Evolutionary conservation across 441 rosid species (phyloP).

Genomic region (Gossypium schwendimanii): DNA sequence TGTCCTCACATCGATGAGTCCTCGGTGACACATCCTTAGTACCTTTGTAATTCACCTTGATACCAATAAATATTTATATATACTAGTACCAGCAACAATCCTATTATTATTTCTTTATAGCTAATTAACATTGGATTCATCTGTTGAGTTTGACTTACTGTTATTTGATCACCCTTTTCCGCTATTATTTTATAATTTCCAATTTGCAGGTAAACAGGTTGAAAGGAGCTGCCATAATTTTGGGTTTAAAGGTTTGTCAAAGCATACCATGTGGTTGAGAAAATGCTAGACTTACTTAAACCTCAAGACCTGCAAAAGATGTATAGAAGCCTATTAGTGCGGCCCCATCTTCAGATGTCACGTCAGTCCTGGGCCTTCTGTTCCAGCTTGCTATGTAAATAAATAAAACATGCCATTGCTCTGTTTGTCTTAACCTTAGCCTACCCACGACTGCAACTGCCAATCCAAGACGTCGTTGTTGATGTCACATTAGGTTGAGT

Average conservation of each 20-base stretch:
- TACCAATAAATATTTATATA: too few relatives aligned
- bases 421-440: background rate
- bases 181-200: background rate
- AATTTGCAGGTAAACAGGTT: background rate
- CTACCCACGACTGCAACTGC: background rate
- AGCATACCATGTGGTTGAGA: background rate
- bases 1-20: too few relatives aligned
- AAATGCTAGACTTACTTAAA: background rate
- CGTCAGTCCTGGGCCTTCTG: background rate
- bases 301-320: background rate
- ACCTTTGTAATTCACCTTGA: too few relatives aligned
- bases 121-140: slow-evolving; percentile 2
- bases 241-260: background rate
- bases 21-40: too few relatives aligned
- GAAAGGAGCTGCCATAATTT: background rate
- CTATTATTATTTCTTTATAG: background rate
- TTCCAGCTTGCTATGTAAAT: slow-evolving; percentile 20
- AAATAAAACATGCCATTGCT: slow-evolving; percentile 16
- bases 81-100: background rate
- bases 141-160: background rate
- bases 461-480: background rate
- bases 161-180: too few relatives aligned
- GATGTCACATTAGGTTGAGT: background rate
- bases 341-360: slow-evolving; percentile 5
- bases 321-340: background rate